Evolutionary conservation across 140 eudicot genomes (phyloP), one percentile per base, ranked within the genome.

Genomic region (Senecio squalidus): DNA sequence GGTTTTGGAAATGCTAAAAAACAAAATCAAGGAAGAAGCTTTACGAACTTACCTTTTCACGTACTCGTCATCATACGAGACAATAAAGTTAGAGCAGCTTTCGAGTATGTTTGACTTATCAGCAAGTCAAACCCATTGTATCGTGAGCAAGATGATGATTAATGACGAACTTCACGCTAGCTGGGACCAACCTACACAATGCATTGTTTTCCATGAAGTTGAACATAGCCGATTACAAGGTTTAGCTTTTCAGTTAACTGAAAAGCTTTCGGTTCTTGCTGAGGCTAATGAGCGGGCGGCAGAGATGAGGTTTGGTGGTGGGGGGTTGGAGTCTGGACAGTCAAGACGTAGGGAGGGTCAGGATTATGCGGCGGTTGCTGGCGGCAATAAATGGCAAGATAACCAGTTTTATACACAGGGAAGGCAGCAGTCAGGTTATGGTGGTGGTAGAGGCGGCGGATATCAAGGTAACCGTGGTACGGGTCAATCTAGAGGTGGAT

Each of bases 11-110:
- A 91, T 91, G 96, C 68, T 91, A 10, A 83, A 74, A 66, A 71
- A 73, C 56, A 91, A 80, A 72, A 86, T 91, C 76, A 91, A 83
- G 74, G 98, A 91, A 72, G 96, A 83, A 66, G 94, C 96, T 22
- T 46, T 91, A 22, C 69, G 94, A 67, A 91, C 98, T 23, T 86
- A 83, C 50, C 82, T 91, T 31, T 84, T 91, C 71, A 79, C 83
- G 0, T 83, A 83, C 34, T 76, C 88, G 0, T 43, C 90, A 0
- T 80, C 94, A 0, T 91, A 91, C 51, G 80, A 66, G 54, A 83
- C 96, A 3, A 40, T 91, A 10, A 76, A 81, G 49, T 22, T 91
- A 27, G 96, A 83, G 64, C 96, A 83, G 76, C 85, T 91, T n/a
- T 70, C 96, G 18, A 79, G 75, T 60, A 80, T 91, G 96, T 91